Evolutionary conservation across 2,329 filamentous ascomycete species (phyloP), one percentile per base, ranked within the genome.

Genomic region (Ophiocordyceps polyrhachis-furcata): DNA sequence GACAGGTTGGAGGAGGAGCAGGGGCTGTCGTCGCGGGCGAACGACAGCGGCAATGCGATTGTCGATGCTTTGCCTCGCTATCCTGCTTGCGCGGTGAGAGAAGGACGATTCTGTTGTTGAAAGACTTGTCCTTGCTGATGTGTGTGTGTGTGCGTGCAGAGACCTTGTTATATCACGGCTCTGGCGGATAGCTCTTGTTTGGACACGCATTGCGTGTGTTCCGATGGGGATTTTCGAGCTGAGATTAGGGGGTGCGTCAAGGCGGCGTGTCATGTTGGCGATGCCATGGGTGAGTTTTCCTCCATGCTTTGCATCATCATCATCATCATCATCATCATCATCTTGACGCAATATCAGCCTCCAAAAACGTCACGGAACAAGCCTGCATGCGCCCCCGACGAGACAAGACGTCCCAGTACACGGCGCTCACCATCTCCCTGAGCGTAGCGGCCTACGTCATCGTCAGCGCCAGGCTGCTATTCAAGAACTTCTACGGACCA

Each of bases 401-500:
- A 20, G 47, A 50, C 35, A 21, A 44, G 23, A 44, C 43, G 9
- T 13, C 3, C 9, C 17, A 43, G n/a, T 47, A 45, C 21, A 44
- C 46, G 8, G 44, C 28, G 20, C 45, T 45, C 20, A 47, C 43
- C 43, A 43, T 54, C 32, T 40, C 49, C n/a, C 45, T 56, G 43
- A 49, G 48, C 25, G 45, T 44, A 4, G 29, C 54, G 14, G 49
- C 54, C 1, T 50, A 46, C 25, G 31, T 49, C 12, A 46, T 51
- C 25, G 47, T 55, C 28, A n/a, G 48, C 7, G 44, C 49, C 7
- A 47, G 54, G 14, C 43, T 55, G 12, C 42, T 44, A 5, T 54
- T 51, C 43, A 52, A 52, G 44, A 62, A 17, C 49, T 53, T 4
- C 53, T 53, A 25, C 54, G 51, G 43, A 53, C 59, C 19, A 54